Conservation (phyloP, 1,139 yeast species). For the Taphrina confusa region DNA sequence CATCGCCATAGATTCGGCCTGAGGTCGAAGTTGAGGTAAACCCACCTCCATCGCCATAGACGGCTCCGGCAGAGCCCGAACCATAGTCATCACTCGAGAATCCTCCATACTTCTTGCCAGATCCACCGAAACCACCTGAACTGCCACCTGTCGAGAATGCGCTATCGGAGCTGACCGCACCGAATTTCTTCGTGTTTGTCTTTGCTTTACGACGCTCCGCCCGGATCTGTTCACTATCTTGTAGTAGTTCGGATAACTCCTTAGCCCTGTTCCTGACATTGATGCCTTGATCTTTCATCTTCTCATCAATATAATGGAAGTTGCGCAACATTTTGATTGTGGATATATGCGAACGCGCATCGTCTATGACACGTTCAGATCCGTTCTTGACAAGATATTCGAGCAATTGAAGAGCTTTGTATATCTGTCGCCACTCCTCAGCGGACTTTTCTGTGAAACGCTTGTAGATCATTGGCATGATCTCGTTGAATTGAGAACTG, state of each 20-base stretch:
- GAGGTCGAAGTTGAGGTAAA: constrained; percentile 50
- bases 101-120: constrained; percentile 48
- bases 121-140: constrained; percentile 42
- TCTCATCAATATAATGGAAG: constrained; percentile 90
- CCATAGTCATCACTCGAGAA: constrained; percentile 47
- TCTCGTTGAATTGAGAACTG: constrained; percentile 51
- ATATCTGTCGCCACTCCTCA: constrained; percentile 97
- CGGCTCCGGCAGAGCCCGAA: constrained; percentile 56
- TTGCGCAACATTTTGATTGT: constrained; percentile 85
- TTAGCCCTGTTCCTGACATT: constrained; percentile 91
- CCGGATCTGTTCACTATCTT: constrained; percentile 75
- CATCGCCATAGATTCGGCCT: constrained; percentile 43
- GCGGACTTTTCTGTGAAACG: constrained; percentile 94
- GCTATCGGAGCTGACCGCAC: constrained; percentile 51
- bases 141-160: constrained; percentile 51
- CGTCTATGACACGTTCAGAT: constrained; percentile 91
- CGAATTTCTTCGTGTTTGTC: constrained; percentile 76
- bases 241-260: constrained; percentile 66
- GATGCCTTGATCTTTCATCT: constrained; percentile 95
- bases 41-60: constrained; percentile 80
- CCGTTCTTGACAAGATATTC: constrained; percentile 92
- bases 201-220: constrained; percentile 86
- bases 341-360: constrained; percentile 79
- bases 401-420: constrained; percentile 84
- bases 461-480: constrained; percentile 51